Evolutionary conservation across 352 stramenopile genomes (phyloP), one percentile per base, ranked within the genome.

Genomic region (Globisporangium spiculum): DNA sequence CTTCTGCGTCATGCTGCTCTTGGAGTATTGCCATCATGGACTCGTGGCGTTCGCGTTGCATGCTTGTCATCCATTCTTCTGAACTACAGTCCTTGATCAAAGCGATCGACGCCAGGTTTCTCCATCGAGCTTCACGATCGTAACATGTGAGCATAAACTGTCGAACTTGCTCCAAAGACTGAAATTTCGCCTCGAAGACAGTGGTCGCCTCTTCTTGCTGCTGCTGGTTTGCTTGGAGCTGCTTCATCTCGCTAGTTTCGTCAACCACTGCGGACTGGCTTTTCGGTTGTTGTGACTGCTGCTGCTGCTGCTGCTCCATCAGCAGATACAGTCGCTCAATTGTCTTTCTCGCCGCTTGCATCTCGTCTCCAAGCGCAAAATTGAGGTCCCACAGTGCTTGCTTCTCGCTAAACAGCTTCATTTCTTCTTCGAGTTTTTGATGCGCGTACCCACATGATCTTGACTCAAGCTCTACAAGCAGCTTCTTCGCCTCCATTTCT

Each of bases 41-140:
- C 20, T 90, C 83, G 22, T 91, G 84, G 1, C 84, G 81, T 18
- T 78, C 79, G 18, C 70, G 65, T 54, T 92, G 86, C 70, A 78
- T 77, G 7, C 53, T 65, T 1, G 81, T 90, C 77, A 94, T 88
- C 86, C 86, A 94, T 46, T 88, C 77, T 30, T 91, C 75, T 1
- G 84, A 92, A 0, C 76, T 75, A 24, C 66, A 78, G 71, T 90
- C 81, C 12, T 86, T 83, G n/a, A 90, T 72, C 14, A 91, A 64
- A 20, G 80, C 66, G 9, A 78, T 72, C 0, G 73, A 68, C 20
- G 79, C 79, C 14, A 94, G 64, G 7, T 53, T 55, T 12, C 84
- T 73, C 86, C 86, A 93, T 8, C 84, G 84, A 36, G 69, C 63
- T 60, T 94, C 86, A 2, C 84, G 83, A 6, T 84, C 79, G 68